These are phyloP conservation scores for Exidia glandulosa DNA, from an alignment of 768 basidiomycete species.

Conservation along the genomic window DNA sequence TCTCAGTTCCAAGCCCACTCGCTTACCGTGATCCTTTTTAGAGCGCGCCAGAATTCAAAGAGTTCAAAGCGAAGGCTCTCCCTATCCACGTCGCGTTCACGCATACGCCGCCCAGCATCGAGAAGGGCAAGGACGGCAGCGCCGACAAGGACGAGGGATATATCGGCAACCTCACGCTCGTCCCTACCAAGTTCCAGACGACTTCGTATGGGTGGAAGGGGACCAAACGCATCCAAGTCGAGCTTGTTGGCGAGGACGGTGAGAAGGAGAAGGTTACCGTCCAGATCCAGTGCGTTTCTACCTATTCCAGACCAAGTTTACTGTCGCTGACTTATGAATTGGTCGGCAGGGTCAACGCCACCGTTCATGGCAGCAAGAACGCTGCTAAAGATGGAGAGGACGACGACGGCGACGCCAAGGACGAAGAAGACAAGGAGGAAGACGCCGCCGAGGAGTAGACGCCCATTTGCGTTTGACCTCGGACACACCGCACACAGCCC, in stretches of 20 bases:
- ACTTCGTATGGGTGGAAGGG: constrained; percentile 86
- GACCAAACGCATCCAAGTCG: constrained; percentile 52
- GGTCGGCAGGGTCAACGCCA: constrained; percentile 55
- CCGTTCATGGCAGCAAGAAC: constrained; percentile 59
- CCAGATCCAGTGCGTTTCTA: constrained; percentile 52
- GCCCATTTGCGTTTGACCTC: no score
- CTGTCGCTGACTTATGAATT: no score
- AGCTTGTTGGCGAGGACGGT: constrained; percentile 40
- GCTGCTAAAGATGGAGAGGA: constrained; percentile 22
- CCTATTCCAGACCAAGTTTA: neutral
- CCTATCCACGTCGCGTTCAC: constrained; percentile 62
- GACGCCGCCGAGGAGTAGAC: constrained; percentile 1
- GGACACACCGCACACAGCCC: no score
- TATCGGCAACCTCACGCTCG: constrained; percentile 43
- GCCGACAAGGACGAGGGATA: constrained; percentile 45
- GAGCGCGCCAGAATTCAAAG: constrained; percentile 25
- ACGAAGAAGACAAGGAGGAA: constrained; percentile 1
- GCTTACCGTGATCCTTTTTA: neutral
- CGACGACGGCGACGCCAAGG: constrained; percentile 1
- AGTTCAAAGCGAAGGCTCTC: constrained; percentile 43
- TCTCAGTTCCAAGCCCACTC: neutral
- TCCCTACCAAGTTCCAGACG: constrained; percentile 52
- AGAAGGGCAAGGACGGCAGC: constrained; percentile 23
- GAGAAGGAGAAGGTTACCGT: constrained; percentile 61
- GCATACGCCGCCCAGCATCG: constrained; percentile 42